Evolutionary conservation across 257 asterid genomes (phyloP), one percentile per base, ranked within the genome.

Genomic region (Salvia splendens): DNA sequence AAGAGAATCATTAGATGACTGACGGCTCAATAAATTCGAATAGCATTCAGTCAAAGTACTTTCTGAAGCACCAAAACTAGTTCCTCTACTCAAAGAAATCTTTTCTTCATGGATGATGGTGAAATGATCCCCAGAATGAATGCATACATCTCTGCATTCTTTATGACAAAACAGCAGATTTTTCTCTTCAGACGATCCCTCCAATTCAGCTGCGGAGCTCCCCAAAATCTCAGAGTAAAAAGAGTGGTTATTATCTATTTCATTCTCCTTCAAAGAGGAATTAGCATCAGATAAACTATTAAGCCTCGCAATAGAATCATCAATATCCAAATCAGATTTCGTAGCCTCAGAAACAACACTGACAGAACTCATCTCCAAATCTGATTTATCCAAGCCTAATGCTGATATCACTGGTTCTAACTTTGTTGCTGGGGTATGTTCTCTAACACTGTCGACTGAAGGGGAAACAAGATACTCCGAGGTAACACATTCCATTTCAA

Each of bases 11-110:
- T 73, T 53, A 47, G 82, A 56, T 41, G 72, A 74, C 14, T 70
- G 74, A 71, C 75, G 38, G 40, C 75, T 53, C 46, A 78, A 78
- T 46, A 71, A 65, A 45, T 78, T 72, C 8, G 85, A 54, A 69
- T 56, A 63, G 16, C 72, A 75, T 69, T 75, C 88, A 5, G 83
- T 54, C 12, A 75, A 73, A 36, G 47, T 12, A 52, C 56, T 65
- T 74, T 86, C 77, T 33, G 79, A 70, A 43, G 52, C 55, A 15
- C 78, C 69, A 47, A 12, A 35, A 48, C 73, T 55, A 66, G 69
- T 16, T 28, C 41, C 64, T 58, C 45, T 80, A 71, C 67, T 69
- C 47, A 75, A 55, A 6, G 68, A 51, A 55, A 49, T 49, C 52
- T 51, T 78, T 48, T 70, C 80, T 45, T 69, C 75, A 17, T 67